Evolutionary conservation across 108 stramenopile genomes (phyloP).

Genomic region (Nitzschia putrida): DNA sequence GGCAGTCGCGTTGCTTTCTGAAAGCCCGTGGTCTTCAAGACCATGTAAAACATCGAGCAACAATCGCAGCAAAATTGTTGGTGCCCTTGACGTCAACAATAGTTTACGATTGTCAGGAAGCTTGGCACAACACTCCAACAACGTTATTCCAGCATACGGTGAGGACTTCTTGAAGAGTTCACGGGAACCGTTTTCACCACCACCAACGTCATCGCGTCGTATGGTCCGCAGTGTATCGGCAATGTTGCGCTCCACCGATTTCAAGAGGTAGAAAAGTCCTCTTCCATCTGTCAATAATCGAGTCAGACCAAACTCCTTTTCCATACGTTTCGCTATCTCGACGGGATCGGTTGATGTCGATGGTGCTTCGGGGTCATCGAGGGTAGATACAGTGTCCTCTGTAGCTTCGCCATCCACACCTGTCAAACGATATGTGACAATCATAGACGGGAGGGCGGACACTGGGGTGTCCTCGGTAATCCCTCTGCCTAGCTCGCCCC

Average conservation of each 20-base stretch:
- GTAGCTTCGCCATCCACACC: conserved; percentile 91
- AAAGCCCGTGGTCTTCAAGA: conserved; percentile 52
- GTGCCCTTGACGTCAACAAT: conserved; percentile 71
- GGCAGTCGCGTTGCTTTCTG: conserved; percentile 61
- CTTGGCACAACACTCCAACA: conserved; percentile 68
- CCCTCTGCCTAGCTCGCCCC: conserved; percentile 1
- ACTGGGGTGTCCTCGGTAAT: conserved; percentile 52
- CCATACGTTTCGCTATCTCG: conserved; percentile 60
- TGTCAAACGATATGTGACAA: conserved; percentile 76
- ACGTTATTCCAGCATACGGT: conserved; percentile 60
- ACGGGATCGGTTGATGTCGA: conserved; percentile 34
- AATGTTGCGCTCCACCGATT: conserved; percentile 59
- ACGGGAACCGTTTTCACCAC: conserved; percentile 43
- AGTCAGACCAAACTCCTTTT: conserved; percentile 78
- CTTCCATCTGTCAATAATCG: conserved; percentile 48
- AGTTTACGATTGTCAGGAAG: conserved; percentile 68
- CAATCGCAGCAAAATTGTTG: conserved; percentile 71
- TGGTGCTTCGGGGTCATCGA: conserved; percentile 77
- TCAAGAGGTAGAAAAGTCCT: conserved; percentile 62
- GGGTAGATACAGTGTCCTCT: conserved; percentile 73
- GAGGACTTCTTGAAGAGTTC: conserved; percentile 50
- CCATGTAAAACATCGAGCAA: conserved; percentile 79
- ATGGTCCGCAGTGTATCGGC: conserved; percentile 56
- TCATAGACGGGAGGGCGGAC: conserved; percentile 64
- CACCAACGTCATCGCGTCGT: conserved; percentile 65